Evolutionary conservation across 768 basidiomycete genomes (phyloP).

Genomic region (Arthromyces matolae): DNA sequence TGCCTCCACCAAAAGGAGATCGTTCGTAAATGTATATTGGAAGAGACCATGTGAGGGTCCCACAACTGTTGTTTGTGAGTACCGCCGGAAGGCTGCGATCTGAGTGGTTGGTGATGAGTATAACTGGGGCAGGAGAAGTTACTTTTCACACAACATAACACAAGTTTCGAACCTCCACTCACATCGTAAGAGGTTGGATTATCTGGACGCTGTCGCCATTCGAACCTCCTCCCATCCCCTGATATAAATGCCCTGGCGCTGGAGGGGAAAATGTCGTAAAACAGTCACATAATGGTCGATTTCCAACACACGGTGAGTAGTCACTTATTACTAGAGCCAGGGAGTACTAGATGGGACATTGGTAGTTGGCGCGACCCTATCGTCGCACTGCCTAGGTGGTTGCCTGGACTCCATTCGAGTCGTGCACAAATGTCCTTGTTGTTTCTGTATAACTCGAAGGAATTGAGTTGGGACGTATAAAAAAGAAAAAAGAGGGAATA

Average conservation of each 20-base stretch:
- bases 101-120: slow-evolving; percentile 43
- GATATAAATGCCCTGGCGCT: slow-evolving; percentile 62
- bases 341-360: slow-evolving; percentile 60
- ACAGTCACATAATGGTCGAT: slow-evolving; percentile 15
- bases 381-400: slow-evolving; percentile 52
- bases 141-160: slow-evolving; percentile 1
- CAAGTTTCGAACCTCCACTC: slow-evolving; percentile 22
- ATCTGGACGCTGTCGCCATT: slow-evolving; percentile 57
- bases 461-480: slow-evolving; percentile 8
- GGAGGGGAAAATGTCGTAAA: slow-evolving; percentile 17
- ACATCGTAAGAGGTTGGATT: slow-evolving; percentile 60
- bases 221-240: slow-evolving; percentile 54
- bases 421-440: slow-evolving; percentile 46
- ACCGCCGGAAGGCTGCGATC: slow-evolving; percentile 59
- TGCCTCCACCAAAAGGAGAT: slow-evolving; percentile 56
- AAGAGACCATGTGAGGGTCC: slow-evolving; percentile 63
- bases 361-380: slow-evolving; percentile 52
- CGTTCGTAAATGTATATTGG: slow-evolving; percentile 60
- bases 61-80: slow-evolving; percentile 48
- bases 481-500: slow-evolving; percentile 3
- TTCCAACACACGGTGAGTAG: slow-evolving; percentile 16
- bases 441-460: slow-evolving; percentile 40
- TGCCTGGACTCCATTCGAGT: slow-evolving; percentile 49
- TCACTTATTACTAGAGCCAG: slow-evolving; percentile 51
- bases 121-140: slow-evolving; percentile 30